A percentile compares a stretch with the other conserved stretches of the same genome.
Evolutionary conservation across 1,284 basidiomycete species (phyloP).

Genomic region (Puccinia polysora): DNA sequence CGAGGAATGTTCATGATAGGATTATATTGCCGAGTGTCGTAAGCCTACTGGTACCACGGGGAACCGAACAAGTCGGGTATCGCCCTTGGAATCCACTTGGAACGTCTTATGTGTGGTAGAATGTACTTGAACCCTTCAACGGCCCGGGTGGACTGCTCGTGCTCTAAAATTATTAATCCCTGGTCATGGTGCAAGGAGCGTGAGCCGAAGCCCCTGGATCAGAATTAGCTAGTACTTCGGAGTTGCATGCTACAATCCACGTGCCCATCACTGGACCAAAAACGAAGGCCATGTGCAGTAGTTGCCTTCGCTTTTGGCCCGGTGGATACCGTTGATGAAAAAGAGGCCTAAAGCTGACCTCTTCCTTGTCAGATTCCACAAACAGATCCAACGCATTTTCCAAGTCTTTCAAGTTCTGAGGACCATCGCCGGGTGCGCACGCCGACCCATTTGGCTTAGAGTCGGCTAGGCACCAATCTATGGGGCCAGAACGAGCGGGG

Average conservation of each 20-base stretch:
- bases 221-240: background rate
- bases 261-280: too few species aligned
- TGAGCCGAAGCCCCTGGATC: background rate
- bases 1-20: too few species aligned
- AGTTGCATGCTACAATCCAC: too few species aligned
- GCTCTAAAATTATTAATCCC: slow-evolving; percentile 77
- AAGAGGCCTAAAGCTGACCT: slow-evolving; percentile 52
- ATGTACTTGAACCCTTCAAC: slow-evolving; percentile 66
- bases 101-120: slow-evolving; percentile 62
- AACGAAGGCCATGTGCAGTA: too few species aligned
- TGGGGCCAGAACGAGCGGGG: background rate
- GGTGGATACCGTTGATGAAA: background rate
- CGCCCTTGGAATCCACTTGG: slow-evolving; percentile 65
- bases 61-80: slow-evolving; percentile 11
- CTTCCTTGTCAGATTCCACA: slow-evolving; percentile 54
- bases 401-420: slow-evolving; percentile 8
- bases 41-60: slow-evolving; percentile 33
- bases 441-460: slow-evolving; percentile 13
- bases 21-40: too few species aligned
- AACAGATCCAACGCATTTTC: background rate
- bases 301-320: too few species aligned
- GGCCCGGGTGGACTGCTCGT: slow-evolving; percentile 65
- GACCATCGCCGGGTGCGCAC: slow-evolving; percentile 16
- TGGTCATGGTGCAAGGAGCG: background rate
- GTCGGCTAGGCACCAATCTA: slow-evolving; percentile 32